Conservation (phyloP, 805 yeast species). For the Nakazawaea anatomiae region DNA sequence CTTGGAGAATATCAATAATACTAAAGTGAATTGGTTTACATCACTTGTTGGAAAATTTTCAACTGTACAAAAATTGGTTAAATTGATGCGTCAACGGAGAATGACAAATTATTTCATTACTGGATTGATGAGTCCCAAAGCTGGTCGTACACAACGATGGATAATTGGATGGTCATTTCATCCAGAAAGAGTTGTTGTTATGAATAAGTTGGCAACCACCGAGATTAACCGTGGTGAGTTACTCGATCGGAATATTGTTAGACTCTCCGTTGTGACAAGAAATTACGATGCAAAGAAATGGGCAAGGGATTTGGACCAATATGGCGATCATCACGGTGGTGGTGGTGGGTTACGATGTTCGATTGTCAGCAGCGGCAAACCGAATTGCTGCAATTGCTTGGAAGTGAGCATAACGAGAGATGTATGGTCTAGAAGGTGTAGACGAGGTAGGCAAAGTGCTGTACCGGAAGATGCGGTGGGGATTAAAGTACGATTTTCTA, state of each 20-base stretch:
- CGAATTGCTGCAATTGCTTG: neutral
- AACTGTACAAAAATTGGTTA: slow-evolving; percentile 13
- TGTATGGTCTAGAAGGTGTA: slow-evolving; percentile 25
- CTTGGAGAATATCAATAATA: slow-evolving; percentile 20
- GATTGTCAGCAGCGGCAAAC: no score
- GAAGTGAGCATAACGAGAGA: slow-evolving; percentile 6
- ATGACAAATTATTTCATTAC: slow-evolving; percentile 22
- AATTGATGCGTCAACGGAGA: slow-evolving; percentile 2
- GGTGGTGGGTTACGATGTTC: no score
- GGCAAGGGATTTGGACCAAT: no score
- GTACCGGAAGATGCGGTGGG: neutral
- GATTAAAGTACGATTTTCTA: neutral
- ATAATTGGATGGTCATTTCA: slow-evolving; percentile 30
- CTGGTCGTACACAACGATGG: slow-evolving; percentile 27
- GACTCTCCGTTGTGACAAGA: neutral
- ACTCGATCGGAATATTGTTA: no score
- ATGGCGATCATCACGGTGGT: no score
- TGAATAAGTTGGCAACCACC: no score
- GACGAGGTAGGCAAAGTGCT: slow-evolving; percentile 8
- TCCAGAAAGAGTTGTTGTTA: slow-evolving; percentile 5
- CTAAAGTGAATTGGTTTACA: slow-evolving; percentile 31
- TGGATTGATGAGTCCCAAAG: slow-evolving; percentile 5
- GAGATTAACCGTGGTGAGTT: no score
- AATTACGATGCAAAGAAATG: neutral
- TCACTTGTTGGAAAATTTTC: slow-evolving; percentile 21